Evolutionary conservation across 345 rosid genomes (phyloP), one percentile per base, ranked within the genome.

Genomic region (Carallia pectinifolia): DNA sequence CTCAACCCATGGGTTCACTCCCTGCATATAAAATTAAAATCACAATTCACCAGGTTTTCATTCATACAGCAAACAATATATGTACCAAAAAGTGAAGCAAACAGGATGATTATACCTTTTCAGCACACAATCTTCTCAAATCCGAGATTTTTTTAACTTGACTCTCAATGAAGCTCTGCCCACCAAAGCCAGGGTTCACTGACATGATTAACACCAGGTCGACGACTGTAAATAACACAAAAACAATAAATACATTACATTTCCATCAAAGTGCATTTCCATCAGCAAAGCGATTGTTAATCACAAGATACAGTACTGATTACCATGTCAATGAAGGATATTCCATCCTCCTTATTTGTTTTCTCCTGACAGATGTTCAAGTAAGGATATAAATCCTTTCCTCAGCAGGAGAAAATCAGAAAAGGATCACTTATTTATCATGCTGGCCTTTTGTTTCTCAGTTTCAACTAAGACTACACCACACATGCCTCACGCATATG

Each of bases 91-190:
- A 30, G 8, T 4, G 5, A 52, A 33, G 16, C 48, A 44, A 44
- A 44, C 48, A 10, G 16, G 16, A 44, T 44, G 16, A 44, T 4
- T 52, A 53, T 74, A 91, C 97, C 99, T 88, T 92, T 80, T 92
- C 97, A 2, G 71, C 86, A 68, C 97, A 95, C 82, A 92, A 17
- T 85, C 87, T 92, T 82, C 97, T 86, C 83, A 95, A 87, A 29
- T 91, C 99, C 0, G 93, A 81, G 81, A 86, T 90, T 86, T 92
- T 95, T 88, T 86, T 92, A 69, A 90, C 99, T 91, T 92, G 99
- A 81, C 97, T 95, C 88, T 95, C 99, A 31, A 95, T 95, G 81
- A 95, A 95, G 85, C 99, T 84, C 81, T 95, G 99, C 56, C 97
- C 97, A 64, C 99, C 99, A 75, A 92, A 95, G 60, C 99, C 97